Percentiles rank a stretch among this genome's conserved stretches.
Evolutionary conservation across 2,329 filamentous ascomycete species (phyloP).

Genomic region (Fusarium keratoplasticum): DNA sequence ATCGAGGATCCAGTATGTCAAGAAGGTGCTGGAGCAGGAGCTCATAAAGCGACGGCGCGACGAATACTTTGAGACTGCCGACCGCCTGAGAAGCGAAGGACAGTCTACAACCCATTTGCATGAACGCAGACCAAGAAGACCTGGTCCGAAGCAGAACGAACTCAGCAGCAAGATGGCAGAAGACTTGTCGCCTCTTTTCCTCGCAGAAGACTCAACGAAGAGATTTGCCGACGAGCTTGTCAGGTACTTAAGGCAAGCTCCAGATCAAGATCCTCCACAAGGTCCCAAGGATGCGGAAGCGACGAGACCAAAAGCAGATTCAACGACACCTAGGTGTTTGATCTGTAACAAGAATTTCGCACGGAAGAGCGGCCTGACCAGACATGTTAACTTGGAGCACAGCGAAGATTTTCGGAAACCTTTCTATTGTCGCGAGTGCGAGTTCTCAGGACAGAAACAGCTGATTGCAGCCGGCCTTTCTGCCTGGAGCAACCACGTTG

Average conservation of each 20-base stretch:
- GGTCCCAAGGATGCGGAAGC: neutral
- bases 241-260: neutral
- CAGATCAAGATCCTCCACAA: neutral
- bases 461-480: neutral
- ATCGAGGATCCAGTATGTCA: neutral
- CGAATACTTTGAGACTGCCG: neutral
- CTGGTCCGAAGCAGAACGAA: neutral
- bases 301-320: neutral
- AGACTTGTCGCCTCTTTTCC: neutral
- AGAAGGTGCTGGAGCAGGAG: neutral
- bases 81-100: neutral
- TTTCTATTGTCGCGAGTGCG: neutral
- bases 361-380: neutral
- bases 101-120: neutral
- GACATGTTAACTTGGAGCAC: neutral
- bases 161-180: neutral
- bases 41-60: neutral
- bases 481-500: neutral
- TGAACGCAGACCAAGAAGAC: neutral
- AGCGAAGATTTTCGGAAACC: neutral
- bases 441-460: neutral
- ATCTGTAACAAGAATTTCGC: neutral
- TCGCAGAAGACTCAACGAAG: neutral
- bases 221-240: neutral
- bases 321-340: neutral